phyloP scores from a whole-genome alignment of 2,329 filamentous ascomycete species.

The Trichoderma cornu-damae region DNA sequence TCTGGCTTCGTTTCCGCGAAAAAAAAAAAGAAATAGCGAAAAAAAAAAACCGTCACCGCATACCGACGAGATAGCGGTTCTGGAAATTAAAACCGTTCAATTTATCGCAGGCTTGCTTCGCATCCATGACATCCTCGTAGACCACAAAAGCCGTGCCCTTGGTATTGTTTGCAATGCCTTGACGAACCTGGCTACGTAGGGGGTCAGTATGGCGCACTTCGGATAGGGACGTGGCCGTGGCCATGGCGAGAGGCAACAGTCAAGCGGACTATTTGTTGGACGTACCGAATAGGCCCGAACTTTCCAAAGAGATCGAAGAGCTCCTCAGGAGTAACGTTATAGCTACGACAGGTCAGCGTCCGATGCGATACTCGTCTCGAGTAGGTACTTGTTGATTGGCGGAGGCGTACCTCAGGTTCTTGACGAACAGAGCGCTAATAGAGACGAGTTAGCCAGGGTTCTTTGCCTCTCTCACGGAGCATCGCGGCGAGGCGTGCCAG shows the following conservation, averaged over 20 bases:
- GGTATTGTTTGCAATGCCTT: slow-evolving; percentile 94
- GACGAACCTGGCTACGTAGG: slow-evolving; percentile 79
- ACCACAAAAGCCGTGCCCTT: slow-evolving; percentile 99
- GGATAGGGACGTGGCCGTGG: neutral
- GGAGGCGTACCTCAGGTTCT: slow-evolving; percentile 80
- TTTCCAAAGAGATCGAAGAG: slow-evolving; percentile 98
- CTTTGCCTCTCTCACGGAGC: neutral
- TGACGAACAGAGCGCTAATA: slow-evolving; percentile 94
- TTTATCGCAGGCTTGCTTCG: slow-evolving; percentile 98
- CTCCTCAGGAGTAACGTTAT: slow-evolving; percentile 97
- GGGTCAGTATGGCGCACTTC: slow-evolving; percentile 13
- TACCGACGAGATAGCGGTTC: slow-evolving; percentile 97
- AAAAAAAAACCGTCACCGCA: slow-evolving; percentile 29
- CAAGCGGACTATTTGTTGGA: slow-evolving; percentile 22
- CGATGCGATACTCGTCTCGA: neutral
- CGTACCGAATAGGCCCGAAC: slow-evolving; percentile 90
- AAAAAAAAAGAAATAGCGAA: neutral
- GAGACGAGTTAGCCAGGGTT: slow-evolving; percentile 30
- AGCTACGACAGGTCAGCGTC: slow-evolving; percentile 61
- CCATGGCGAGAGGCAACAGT: slow-evolving; percentile 3
- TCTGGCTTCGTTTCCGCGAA: neutral
- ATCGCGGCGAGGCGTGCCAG: neutral
- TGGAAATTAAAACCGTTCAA: slow-evolving; percentile 99
- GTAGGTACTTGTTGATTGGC: neutral
- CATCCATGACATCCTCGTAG: slow-evolving; percentile 98